Evolutionary conservation across 225 moss, liverwort and hornwort species (phyloP).

Genomic region (Thuidium tamariscinum): DNA sequence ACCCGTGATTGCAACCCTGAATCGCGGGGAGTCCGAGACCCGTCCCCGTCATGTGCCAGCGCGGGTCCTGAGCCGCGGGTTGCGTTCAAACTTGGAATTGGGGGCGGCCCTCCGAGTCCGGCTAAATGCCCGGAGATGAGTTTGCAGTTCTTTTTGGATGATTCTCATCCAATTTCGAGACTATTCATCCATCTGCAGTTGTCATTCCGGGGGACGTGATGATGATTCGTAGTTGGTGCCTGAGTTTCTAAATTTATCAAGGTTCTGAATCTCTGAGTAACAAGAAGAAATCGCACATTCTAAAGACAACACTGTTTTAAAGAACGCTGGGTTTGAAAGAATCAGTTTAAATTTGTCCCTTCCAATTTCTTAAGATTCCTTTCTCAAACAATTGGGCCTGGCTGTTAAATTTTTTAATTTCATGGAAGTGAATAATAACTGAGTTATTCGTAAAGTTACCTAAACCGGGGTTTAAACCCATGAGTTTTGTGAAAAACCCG

Average conservation of each 20-base stretch:
- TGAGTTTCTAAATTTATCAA: neutral
- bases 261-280: neutral
- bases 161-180: neutral
- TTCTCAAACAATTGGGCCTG: neutral
- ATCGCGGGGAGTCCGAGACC: slow-evolving; percentile 5
- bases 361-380: neutral
- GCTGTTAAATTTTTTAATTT: neutral
- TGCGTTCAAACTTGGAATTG: slow-evolving; percentile 16
- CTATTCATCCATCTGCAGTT: neutral
- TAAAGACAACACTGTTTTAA: neutral
- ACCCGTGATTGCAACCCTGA: neutral
- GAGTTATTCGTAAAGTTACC: no score
- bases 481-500: no score
- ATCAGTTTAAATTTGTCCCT: neutral
- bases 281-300: neutral
- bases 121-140: neutral
- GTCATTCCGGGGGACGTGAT: neutral
- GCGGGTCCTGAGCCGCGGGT: slow-evolving; percentile 21
- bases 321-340: neutral
- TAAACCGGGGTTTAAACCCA: no score
- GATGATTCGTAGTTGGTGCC: neutral
- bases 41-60: slow-evolving; percentile 25
- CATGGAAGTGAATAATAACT: neutral
- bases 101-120: slow-evolving; percentile 11
- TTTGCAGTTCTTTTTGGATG: neutral